A percentile compares a stretch with the other conserved stretches of the same genome.
Evolutionary conservation across 768 basidiomycete species (phyloP).

Genomic region (Hortiboletus flavorubellus): DNA sequence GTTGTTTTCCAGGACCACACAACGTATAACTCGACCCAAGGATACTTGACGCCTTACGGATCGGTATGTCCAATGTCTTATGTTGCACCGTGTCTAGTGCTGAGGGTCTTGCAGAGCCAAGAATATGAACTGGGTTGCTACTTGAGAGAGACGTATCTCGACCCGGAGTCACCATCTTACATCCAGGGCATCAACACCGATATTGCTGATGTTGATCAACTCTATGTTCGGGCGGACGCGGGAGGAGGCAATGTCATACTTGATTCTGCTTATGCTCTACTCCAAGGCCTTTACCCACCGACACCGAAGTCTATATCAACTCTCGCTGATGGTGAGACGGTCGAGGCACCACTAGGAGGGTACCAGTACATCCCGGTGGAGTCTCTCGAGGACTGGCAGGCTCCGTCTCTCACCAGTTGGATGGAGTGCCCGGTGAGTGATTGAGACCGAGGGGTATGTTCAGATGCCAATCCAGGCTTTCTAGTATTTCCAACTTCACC

Average conservation of each 20-base stretch:
- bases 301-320: constrained; percentile 58
- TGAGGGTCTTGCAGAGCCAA: constrained; percentile 34
- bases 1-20: constrained; percentile 68
- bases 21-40: constrained; percentile 60
- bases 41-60: constrained; percentile 71
- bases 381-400: constrained; percentile 53
- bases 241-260: constrained; percentile 73
- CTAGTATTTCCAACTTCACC: constrained; percentile 29
- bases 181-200: constrained; percentile 64
- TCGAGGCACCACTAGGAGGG: constrained; percentile 73
- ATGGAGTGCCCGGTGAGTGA: constrained; percentile 48
- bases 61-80: constrained; percentile 43
- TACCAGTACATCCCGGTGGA: constrained; percentile 76
- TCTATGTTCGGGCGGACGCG: constrained; percentile 74
- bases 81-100: constrained; percentile 2
- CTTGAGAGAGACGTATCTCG: constrained; percentile 64
- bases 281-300: constrained; percentile 84
- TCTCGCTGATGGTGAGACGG: constrained; percentile 69
- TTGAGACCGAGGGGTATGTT: background rate
- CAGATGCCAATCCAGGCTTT: background rate
- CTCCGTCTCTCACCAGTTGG: constrained; percentile 77
- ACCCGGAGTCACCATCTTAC: constrained; percentile 57
- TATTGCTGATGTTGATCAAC: constrained; percentile 63
- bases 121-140: constrained; percentile 57
- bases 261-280: constrained; percentile 77